Evolutionary conservation across 345 rosid genomes (phyloP), one percentile per base, ranked within the genome.

Genomic region (Euphorbia pulcherrima): DNA sequence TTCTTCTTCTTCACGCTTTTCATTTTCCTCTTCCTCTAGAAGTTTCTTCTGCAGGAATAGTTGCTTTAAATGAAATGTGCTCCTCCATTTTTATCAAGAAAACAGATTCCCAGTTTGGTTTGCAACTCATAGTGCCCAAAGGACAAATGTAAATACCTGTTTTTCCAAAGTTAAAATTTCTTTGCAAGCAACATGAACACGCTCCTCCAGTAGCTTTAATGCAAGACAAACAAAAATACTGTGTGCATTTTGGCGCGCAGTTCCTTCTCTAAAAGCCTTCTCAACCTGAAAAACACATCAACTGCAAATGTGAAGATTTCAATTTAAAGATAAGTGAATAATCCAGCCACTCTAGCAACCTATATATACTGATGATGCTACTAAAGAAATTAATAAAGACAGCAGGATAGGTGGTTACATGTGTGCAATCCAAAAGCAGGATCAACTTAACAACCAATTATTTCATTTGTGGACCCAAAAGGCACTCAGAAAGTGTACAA

Each of bases 191-290:
- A 91, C 86, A 83, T 89, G 92, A 69, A 94, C 84, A 35, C 95
- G 93, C 74, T 91, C 92, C 78, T 94, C 96, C 77, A 94, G 79
- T 68, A 89, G 77, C 77, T 88, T 86, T 59, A 86, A 68, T 8
- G 97, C 84, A 77, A 94, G 97, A 72, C 89, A 88, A 71, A 91
- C 89, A 83, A 94, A 94, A 72, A 94, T 87, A 79, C 97, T 94
- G 81, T 91, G 97, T 57, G 97, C 96, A 83, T 91, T 94, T 78
- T 91, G 96, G 76, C 96, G 96, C 9, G 97, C 93, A 35, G 93
- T 91, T 74, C 97, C 97, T 87, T 91, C 97, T 82, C 97, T 91
- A 74, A 87, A 91, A 68, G 99, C 97, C 81, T 94, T 94, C 69
- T 94, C 99, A 68, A 94, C 95, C 99, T 94, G 86, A 80, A 76